Evolutionary conservation across 2,329 filamentous ascomycete species (phyloP), one percentile per base, ranked within the genome.

Genomic region (Trichoderma sp.): DNA sequence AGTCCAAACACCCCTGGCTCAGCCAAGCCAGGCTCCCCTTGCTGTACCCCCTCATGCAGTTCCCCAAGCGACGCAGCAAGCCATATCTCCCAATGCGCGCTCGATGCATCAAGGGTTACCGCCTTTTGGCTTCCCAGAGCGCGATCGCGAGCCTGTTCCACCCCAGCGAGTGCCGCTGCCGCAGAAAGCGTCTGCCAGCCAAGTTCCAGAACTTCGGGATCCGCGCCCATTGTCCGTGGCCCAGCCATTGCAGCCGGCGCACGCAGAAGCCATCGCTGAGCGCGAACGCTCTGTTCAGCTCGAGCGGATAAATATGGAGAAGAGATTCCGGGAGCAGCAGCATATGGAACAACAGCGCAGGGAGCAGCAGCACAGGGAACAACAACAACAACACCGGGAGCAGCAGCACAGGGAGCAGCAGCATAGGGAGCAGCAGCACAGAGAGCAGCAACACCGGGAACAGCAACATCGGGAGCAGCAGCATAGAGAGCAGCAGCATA

Each of bases 21-120:
- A 69, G 24, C 52, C 63, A 12, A 54, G 17, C 39, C 66, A 72
- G 66, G 74, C 73, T 44, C 70, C 75, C 15, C 68, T 77, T 60
- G 65, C 71, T 19, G 71, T 75, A 63, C 74, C 73, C 65, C 73
- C 75, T 58, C 80, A 81, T 63, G 71, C 74, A 44, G 70, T 75
- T 41, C 67, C 74, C 43, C 80, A 80, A 66, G 72, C 77, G 55
- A 73, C 73, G 15, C 71, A 78, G 7, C 81, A 81, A 66, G 73
- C 77, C 52, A 82, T 83, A 77, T 85, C 83, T 10, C 83, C 83
- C 2, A 71, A 71, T 48, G 68, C 74, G 57, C 78, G 79, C 30
- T 78, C 81, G 19, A 67, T 81, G 24, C 78, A 81, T 68, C 79
- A 81, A 26, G 80, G 81, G 12, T 68, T 74, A 19, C 76, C 75